phyloP scores from a whole-genome alignment of 1,284 basidiomycete genomes.

The Quambalaria eucalypti region DNA sequence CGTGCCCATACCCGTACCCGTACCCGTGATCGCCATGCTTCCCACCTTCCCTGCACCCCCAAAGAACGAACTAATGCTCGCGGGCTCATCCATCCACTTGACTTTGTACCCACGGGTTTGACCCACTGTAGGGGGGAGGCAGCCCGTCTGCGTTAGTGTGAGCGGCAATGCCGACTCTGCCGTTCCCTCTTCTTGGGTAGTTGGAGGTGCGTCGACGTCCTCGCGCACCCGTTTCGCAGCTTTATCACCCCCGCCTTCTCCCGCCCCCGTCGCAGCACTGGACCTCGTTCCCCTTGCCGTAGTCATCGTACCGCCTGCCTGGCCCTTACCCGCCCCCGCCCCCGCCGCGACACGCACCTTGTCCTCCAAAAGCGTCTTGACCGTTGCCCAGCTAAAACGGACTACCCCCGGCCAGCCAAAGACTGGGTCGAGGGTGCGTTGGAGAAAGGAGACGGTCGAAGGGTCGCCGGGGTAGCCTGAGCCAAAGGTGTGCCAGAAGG shows the following conservation, averaged over 20 bases:
- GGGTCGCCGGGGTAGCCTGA: slow-evolving; percentile 58
- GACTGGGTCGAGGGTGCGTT: slow-evolving; percentile 66
- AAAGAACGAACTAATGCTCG: slow-evolving; percentile 25
- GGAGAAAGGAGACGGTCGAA: slow-evolving; percentile 79
- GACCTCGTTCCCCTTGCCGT: neutral
- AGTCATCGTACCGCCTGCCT: neutral
- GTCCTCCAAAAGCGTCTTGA: slow-evolving; percentile 77
- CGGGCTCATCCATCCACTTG: slow-evolving; percentile 30
- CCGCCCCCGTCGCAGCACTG: slow-evolving; percentile 2
- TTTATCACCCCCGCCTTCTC: slow-evolving; percentile 6
- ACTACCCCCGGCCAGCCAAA: slow-evolving; percentile 88
- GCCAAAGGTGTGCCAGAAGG: slow-evolving; percentile 11
- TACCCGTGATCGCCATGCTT: neutral
- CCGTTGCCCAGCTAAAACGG: slow-evolving; percentile 90
- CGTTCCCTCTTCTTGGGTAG: slow-evolving; percentile 3
- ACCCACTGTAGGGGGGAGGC: neutral
- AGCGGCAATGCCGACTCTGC: slow-evolving; percentile 10
- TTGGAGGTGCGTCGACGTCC: slow-evolving; percentile 8
- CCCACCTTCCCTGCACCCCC: neutral
- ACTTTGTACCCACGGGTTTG: slow-evolving; percentile 10
- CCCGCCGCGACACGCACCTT: slow-evolving; percentile 53
- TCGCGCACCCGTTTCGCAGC: too few species aligned
- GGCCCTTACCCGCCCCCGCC: neutral
- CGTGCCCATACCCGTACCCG: neutral
- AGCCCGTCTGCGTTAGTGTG: neutral